These are phyloP conservation scores for Encephalitozoon romaleae DNA, from an alignment of 371 early-diverging fungal genomes.

Conservation along the genomic window DNA sequence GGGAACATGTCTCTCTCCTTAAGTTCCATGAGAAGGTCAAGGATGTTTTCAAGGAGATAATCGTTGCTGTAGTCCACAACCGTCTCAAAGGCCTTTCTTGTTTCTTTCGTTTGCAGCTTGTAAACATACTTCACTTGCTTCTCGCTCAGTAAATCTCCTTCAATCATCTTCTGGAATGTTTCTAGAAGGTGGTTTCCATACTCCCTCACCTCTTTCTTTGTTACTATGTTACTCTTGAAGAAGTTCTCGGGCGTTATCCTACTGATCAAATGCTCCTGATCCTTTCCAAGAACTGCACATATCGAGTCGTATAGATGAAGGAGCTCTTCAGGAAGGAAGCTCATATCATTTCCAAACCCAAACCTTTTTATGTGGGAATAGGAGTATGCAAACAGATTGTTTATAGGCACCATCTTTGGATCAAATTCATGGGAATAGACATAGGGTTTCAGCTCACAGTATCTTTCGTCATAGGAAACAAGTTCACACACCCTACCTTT, in stretches of 20 bases:
- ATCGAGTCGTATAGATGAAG: conserved; percentile 57
- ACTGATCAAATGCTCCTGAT: conserved; percentile 48
- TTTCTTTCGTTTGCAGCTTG: conserved; percentile 51
- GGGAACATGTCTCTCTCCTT: conserved; percentile 61
- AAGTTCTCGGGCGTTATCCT: conserved; percentile 56
- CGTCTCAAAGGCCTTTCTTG: conserved; percentile 35
- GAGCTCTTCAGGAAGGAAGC: conserved; percentile 61
- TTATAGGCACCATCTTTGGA: conserved; percentile 42
- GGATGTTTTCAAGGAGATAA: conserved; percentile 53
- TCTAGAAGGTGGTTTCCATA: conserved; percentile 55
- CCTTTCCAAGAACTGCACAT: conserved; percentile 49
- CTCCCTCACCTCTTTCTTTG: conserved; percentile 53
- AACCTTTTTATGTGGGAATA: conserved; percentile 55
- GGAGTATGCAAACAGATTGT: conserved; percentile 59
- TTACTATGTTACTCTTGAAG: conserved; percentile 60
- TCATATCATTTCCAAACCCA: conserved; percentile 60
- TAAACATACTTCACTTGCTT: conserved; percentile 58
- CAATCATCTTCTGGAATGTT: conserved; percentile 51
- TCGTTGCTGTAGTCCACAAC: conserved; percentile 16
- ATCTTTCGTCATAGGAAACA: conserved; percentile 57
- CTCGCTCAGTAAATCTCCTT: conserved; percentile 38
- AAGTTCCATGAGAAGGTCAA: conserved; percentile 48
- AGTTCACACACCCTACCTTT: conserved; percentile 55
- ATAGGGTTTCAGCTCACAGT: conserved; percentile 59
- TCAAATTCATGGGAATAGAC: conserved; percentile 38